Percentiles rank a stretch among this genome's conserved stretches.
Conservation (phyloP, 179 eudicot species). For the Spergularia azorica region DNA sequence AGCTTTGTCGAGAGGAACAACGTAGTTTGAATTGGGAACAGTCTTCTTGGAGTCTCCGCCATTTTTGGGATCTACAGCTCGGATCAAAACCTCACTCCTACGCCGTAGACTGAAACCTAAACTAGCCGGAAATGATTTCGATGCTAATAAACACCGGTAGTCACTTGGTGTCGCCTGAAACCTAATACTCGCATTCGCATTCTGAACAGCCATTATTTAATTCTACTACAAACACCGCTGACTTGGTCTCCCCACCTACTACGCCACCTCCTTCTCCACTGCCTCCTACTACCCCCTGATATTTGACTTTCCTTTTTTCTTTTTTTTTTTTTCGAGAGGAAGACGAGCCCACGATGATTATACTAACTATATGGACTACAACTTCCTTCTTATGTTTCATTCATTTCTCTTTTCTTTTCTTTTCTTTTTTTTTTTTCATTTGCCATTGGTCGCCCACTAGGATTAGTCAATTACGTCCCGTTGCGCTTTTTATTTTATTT, state of each 20-base stretch:
- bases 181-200: conserved; percentile 1
- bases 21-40: conserved; percentile 71
- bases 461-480: too few species aligned
- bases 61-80: conserved; percentile 40
- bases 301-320: background rate
- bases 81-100: conserved; percentile 11
- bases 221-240: conserved; percentile 7
- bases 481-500: background rate
- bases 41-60: conserved; percentile 36
- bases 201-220: conserved; percentile 34
- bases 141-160: conserved; percentile 3
- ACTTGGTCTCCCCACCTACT: conserved; percentile 26
- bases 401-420: background rate
- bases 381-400: too few species aligned
- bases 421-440: background rate
- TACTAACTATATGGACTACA: too few species aligned
- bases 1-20: conserved; percentile 77
- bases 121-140: background rate
- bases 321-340: too few species aligned
- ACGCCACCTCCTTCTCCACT: background rate
- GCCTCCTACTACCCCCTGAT: background rate
- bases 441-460: too few species aligned
- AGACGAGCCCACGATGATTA: too few species aligned
- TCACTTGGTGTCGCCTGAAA: background rate
- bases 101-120: conserved; percentile 1